Base-by-base conservation (phyloP, 2,329 filamentous ascomycete species). In the Talaromyces rugulosus region DNA sequence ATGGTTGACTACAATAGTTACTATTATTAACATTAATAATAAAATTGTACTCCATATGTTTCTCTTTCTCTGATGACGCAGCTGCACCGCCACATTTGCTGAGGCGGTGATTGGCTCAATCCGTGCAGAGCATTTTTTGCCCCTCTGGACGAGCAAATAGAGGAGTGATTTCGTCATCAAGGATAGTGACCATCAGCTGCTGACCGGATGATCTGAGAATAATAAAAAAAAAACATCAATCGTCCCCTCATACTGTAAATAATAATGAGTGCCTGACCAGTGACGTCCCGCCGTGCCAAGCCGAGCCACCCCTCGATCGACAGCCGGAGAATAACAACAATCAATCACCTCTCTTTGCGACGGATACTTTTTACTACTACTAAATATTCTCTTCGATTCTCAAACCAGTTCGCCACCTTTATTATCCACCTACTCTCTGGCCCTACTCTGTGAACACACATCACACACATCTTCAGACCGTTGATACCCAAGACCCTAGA, bases 1-100 rank as follows among this genome's bases (percentile, higher is more conserved):
- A 23, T 47, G 7, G 42, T 47, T 47, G 42, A 47, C 42, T 47
- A 23, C n/a, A 47, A 47, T 5, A n/a, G 18, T 18, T 47, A 23
- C 16, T 18, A 47, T 18, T 18, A n/a, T 9, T 47, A 47, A n/a
- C 3, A 23, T n/a, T 47, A 47, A 23, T 47, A 23, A 47, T 47
- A 23, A 23, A 7, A 47, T 18, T 47, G 5, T 7, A 36, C 33
- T 36, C 7, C 23, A 2, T 23, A 36, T 5, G 34, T 36, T 36
- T 14, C 34, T 36, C 12, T 2, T 36, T 23, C 23, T 23, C 23
- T 23, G 54, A 56, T 56, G 54, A 56, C 54, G 54, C 54, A 56
- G 54, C 27, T 56, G 54, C 54, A 56, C 54, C 54, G 54, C 54
- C 54, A 56, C 54, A 40, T 28, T 56, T 18, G 5, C 12, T n/a